phyloP scores from a whole-genome alignment of 352 stramenopile genomes.

The Lagenidium giganteum region DNA sequence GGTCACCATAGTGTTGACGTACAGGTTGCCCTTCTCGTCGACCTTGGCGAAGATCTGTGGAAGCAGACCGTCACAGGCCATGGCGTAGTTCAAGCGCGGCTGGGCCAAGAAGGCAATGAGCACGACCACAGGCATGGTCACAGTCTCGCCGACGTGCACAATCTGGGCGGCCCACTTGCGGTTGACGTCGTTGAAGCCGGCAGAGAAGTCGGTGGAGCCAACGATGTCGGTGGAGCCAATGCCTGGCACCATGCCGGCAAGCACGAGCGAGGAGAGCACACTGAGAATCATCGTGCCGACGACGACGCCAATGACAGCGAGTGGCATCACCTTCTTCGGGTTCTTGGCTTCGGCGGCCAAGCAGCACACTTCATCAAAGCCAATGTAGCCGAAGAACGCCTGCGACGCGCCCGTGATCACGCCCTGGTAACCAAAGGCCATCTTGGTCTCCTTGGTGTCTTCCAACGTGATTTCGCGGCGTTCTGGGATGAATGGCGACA shows the following conservation, averaged over 20 bases:
- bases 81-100: slow-evolving; percentile 89
- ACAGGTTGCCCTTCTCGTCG: slow-evolving; percentile 75
- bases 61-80: slow-evolving; percentile 91
- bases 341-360: slow-evolving; percentile 79
- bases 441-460: slow-evolving; percentile 11
- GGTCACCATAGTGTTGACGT: slow-evolving; percentile 68
- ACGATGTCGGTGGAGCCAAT: too few relatives aligned
- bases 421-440: slow-evolving; percentile 38
- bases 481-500: slow-evolving; percentile 76
- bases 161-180: slow-evolving; percentile 41
- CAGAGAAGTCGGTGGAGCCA: slow-evolving; percentile 23
- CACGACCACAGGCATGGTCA: slow-evolving; percentile 93
- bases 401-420: slow-evolving; percentile 79
- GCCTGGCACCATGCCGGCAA: slow-evolving; percentile 83
- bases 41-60: slow-evolving; percentile 87
- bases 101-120: slow-evolving; percentile 92
- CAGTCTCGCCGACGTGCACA: slow-evolving; percentile 46
- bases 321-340: slow-evolving; percentile 70
- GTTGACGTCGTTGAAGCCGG: slow-evolving; percentile 33
- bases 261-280: slow-evolving; percentile 73
- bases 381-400: slow-evolving; percentile 93
- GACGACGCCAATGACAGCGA: slow-evolving; percentile 80
- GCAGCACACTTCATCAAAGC: slow-evolving; percentile 95
- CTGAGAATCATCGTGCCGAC: slow-evolving; percentile 65
- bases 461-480: slow-evolving; percentile 19